These are phyloP conservation scores for Cucurbita maxima DNA, from an alignment of 306 rosid genomes.

Conservation along the genomic window DNA sequence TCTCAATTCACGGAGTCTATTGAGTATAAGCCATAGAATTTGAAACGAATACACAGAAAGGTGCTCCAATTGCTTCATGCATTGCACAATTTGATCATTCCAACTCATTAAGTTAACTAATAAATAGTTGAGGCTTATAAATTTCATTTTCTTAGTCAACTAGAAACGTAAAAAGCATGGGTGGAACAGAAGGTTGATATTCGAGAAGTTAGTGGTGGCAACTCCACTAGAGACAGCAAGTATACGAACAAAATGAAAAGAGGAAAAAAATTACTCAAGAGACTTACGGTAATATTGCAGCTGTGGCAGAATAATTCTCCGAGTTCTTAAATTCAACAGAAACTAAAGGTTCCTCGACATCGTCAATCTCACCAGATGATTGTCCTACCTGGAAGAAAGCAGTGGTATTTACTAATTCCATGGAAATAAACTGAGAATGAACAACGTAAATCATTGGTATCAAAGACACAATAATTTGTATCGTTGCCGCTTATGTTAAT, in stretches of 20 bases:
- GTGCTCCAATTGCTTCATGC: neutral
- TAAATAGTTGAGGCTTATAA: neutral
- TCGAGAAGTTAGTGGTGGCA: neutral
- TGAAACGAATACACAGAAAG: neutral
- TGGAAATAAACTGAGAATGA: neutral
- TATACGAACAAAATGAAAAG: neutral
- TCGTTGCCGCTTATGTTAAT: neutral
- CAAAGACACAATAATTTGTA: neutral
- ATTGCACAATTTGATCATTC: neutral
- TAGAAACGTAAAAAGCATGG: neutral
- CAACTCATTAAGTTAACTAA: neutral
- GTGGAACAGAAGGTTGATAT: neutral
- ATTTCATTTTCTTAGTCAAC: neutral
- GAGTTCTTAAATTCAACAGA: conserved; percentile 18
- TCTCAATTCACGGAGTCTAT: too few relatives aligned
- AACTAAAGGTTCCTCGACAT: conserved; percentile 49
- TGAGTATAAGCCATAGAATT: too few relatives aligned
- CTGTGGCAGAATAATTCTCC: conserved; percentile 39
- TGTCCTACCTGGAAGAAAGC: conserved; percentile 32
- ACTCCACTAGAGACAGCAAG: neutral
- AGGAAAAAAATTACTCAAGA: neutral
- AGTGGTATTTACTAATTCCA: neutral
- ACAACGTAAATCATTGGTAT: neutral
- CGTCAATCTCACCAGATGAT: conserved; percentile 28
- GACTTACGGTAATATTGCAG: conserved; percentile 81